Conservation (phyloP, 2,329 filamentous ascomycete species). For the Diaporthe vaccinii region DNA sequence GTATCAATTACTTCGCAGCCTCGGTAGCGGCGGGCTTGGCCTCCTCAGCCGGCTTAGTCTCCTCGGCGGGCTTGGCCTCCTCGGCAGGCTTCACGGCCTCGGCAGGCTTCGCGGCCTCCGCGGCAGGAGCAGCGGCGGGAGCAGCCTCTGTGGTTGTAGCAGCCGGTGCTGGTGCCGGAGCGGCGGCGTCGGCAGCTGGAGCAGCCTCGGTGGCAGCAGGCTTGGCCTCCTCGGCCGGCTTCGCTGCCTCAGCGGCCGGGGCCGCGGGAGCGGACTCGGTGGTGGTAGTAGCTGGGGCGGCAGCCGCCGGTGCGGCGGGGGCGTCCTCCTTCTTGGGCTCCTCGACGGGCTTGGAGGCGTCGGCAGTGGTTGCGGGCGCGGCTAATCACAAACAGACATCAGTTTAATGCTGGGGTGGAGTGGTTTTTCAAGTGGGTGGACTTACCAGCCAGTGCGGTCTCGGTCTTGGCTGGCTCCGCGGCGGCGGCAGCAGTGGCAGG, state of each 20-base stretch:
- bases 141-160: slow-evolving; percentile 38
- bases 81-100: slow-evolving; percentile 36
- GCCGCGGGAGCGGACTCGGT: slow-evolving; percentile 44
- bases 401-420: background rate
- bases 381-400: slow-evolving; percentile 30
- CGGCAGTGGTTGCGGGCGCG: slow-evolving; percentile 39
- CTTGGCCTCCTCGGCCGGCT: slow-evolving; percentile 45
- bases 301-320: slow-evolving; percentile 47
- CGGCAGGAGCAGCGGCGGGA: slow-evolving; percentile 33
- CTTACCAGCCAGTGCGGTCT: slow-evolving; percentile 51
- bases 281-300: slow-evolving; percentile 33
- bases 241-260: slow-evolving; percentile 43
- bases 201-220: slow-evolving; percentile 41
- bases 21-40: slow-evolving; percentile 25
- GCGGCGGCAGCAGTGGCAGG: slow-evolving; percentile 47
- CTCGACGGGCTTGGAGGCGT: slow-evolving; percentile 44
- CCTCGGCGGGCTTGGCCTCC: slow-evolving; percentile 25
- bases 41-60: slow-evolving; percentile 24
- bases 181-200: slow-evolving; percentile 22
- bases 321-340: slow-evolving; percentile 44
- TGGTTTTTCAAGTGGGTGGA: slow-evolving; percentile 11
- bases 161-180: slow-evolving; percentile 5
- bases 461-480: slow-evolving; percentile 53
- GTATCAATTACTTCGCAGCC: slow-evolving; percentile 23
- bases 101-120: slow-evolving; percentile 31